phyloP scores from a whole-genome alignment of 257 asterid species.

The Solanum neorickii region DNA sequence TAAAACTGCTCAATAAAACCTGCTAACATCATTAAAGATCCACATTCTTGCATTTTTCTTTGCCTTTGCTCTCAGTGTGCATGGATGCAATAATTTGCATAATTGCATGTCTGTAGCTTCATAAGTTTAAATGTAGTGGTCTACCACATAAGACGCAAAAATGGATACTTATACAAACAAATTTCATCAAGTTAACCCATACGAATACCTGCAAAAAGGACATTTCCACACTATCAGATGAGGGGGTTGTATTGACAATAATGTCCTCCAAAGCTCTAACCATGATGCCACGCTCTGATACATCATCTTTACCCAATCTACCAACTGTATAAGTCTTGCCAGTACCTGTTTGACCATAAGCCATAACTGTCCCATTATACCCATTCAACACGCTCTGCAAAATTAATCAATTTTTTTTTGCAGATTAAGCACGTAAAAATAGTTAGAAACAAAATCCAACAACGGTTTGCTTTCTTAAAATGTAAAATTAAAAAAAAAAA shows the following conservation, averaged over 20 bases:
- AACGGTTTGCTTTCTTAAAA: background rate
- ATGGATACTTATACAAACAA: background rate
- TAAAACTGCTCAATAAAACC: background rate
- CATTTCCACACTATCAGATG: constrained; percentile 60
- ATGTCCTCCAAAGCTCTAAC: constrained; percentile 84
- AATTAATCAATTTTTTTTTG: constrained; percentile 3
- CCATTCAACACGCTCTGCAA: constrained; percentile 88
- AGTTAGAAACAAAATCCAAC: background rate
- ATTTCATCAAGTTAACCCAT: background rate
- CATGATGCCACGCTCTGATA: constrained; percentile 86
- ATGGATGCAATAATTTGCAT: background rate
- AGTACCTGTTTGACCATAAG: constrained; percentile 92
- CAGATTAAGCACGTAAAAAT: background rate
- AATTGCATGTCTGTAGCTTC: background rate
- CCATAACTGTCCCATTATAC: constrained; percentile 86
- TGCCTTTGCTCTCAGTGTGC: background rate
- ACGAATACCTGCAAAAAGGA: constrained; percentile 67
- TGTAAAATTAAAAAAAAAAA: background rate
- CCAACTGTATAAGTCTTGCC: constrained; percentile 93
- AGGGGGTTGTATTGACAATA: constrained; percentile 29
- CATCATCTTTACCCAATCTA: constrained; percentile 58
- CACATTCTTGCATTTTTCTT: background rate
- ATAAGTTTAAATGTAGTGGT: background rate
- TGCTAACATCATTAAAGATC: background rate
- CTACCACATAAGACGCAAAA: background rate